Evolutionary conservation across 2,329 filamentous ascomycete genomes (phyloP).

Genomic region (Colletotrichum gigasporum): DNA sequence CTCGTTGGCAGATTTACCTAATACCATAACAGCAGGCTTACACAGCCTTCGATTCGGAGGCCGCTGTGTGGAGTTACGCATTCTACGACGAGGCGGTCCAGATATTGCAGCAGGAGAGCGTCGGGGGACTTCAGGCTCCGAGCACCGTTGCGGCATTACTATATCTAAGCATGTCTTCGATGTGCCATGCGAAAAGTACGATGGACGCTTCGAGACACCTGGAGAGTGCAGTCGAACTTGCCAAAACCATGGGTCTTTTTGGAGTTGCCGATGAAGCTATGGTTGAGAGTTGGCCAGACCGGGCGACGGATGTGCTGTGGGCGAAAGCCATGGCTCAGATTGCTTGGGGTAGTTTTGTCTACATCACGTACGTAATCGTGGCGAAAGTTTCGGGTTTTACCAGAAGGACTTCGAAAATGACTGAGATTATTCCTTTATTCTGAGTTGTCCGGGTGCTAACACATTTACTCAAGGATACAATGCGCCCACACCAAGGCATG

Average conservation of each 20-base stretch:
- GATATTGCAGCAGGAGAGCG: background rate
- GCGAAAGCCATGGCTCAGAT: background rate
- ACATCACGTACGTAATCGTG: conserved; percentile 16
- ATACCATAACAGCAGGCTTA: conserved; percentile 11
- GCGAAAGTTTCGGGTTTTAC: background rate
- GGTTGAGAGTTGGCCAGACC: background rate
- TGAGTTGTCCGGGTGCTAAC: background rate
- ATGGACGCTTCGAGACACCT: background rate
- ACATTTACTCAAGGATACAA: conserved; percentile 1
- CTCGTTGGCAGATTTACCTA: background rate
- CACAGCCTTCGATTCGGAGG: background rate
- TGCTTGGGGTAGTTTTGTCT: conserved; percentile 21
- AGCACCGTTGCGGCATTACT: conserved; percentile 6
- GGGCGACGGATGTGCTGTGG: background rate
- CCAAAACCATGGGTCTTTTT: conserved; percentile 5
- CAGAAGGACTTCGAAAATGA: background rate
- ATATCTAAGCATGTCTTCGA: conserved; percentile 19
- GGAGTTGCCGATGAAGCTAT: background rate
- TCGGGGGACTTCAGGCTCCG: background rate
- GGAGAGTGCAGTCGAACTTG: conserved; percentile 6
- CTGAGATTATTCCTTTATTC: background rate
- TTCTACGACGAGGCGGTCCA: conserved; percentile 11
- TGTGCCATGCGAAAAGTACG: background rate
- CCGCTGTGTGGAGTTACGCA: background rate
- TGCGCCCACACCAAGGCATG: conserved; percentile 9